phyloP scores from a whole-genome alignment of 2,329 filamentous ascomycete species.

The Aspergillus cejpii region DNA sequence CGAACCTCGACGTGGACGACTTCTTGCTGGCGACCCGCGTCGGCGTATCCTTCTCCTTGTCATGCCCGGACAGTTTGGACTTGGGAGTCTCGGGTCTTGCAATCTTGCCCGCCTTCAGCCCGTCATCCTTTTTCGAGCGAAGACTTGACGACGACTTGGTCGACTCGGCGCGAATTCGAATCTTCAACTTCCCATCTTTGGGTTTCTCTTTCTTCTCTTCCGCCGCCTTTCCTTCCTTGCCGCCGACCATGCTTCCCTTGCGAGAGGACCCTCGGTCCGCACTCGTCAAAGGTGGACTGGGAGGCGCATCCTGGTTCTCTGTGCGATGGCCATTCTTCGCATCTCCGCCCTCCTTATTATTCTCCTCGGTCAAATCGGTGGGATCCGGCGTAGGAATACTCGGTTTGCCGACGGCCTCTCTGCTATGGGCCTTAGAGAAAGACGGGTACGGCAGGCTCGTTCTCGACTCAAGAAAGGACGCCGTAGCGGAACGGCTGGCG shows the following conservation, averaged over 20 bases:
- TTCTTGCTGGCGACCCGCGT: slow-evolving; percentile 34
- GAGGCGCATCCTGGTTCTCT: slow-evolving; percentile 36
- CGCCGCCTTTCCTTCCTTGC: slow-evolving; percentile 27
- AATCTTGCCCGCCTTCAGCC: slow-evolving; percentile 32
- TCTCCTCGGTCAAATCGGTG: slow-evolving; percentile 57
- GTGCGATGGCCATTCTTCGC: slow-evolving; percentile 19
- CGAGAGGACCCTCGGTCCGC: slow-evolving; percentile 37
- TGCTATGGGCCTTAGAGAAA: slow-evolving; percentile 87
- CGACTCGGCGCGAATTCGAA: slow-evolving; percentile 33
- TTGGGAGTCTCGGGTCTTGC: slow-evolving; percentile 37
- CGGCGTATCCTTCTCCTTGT: slow-evolving; percentile 31
- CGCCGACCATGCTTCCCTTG: slow-evolving; percentile 31
- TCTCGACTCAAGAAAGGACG: slow-evolving; percentile 41
- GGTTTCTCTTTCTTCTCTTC: slow-evolving; percentile 34
- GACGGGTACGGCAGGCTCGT: slow-evolving; percentile 64
- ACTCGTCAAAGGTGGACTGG: slow-evolving; percentile 45
- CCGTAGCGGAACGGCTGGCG: slow-evolving; percentile 27
- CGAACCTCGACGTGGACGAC: slow-evolving; percentile 29
- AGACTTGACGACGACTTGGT: slow-evolving; percentile 40
- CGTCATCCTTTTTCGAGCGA: slow-evolving; percentile 36
- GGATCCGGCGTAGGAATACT: slow-evolving; percentile 61
- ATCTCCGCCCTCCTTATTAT: slow-evolving; percentile 37
- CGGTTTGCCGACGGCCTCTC: slow-evolving; percentile 62
- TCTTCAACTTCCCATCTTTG: slow-evolving; percentile 32
- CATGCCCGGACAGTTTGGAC: slow-evolving; percentile 29